phyloP scores from a whole-genome alignment of 176 grass and related monocot genomes.

The Poa annua region DNA sequence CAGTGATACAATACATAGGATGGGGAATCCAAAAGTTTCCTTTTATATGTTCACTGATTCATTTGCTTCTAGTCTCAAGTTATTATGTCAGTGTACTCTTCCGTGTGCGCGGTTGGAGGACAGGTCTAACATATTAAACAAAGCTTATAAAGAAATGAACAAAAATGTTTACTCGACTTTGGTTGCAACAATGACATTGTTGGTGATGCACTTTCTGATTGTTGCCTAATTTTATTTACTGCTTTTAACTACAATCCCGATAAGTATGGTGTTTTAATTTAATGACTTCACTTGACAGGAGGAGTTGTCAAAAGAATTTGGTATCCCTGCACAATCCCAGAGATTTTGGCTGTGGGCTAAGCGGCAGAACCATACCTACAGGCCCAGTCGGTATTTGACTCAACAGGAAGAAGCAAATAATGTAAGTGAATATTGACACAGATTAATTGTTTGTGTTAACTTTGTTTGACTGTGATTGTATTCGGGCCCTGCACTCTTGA shows the following conservation, averaged over 20 bases:
- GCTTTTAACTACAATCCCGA: background rate
- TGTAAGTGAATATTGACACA: constrained; percentile 51
- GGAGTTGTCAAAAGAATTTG: constrained; percentile 62
- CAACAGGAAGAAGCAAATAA: constrained; percentile 51
- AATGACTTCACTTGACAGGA: constrained; percentile 50
- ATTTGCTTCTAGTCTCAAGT: background rate
- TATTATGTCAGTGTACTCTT: background rate
- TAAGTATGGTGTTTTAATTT: background rate
- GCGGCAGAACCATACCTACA: constrained; percentile 61
- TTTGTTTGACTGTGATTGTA: background rate
- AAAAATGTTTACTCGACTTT: constrained; percentile 12
- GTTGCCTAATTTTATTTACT: background rate
- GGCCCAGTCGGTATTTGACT: constrained; percentile 55
- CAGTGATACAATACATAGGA: too few species aligned
- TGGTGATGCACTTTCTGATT: background rate
- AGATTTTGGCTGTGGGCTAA: constrained; percentile 81
- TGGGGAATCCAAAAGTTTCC: too few species aligned
- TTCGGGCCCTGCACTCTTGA: background rate
- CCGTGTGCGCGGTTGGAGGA: background rate
- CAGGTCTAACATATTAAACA: background rate
- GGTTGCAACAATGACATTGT: constrained; percentile 27
- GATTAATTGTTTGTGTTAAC: constrained; percentile 10
- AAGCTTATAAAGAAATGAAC: background rate
- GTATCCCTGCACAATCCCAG: constrained; percentile 60
- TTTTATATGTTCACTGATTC: too few species aligned